Conservation (phyloP, 2,329 filamentous ascomycete species). For the Sordariomycetes sp. region DNA sequence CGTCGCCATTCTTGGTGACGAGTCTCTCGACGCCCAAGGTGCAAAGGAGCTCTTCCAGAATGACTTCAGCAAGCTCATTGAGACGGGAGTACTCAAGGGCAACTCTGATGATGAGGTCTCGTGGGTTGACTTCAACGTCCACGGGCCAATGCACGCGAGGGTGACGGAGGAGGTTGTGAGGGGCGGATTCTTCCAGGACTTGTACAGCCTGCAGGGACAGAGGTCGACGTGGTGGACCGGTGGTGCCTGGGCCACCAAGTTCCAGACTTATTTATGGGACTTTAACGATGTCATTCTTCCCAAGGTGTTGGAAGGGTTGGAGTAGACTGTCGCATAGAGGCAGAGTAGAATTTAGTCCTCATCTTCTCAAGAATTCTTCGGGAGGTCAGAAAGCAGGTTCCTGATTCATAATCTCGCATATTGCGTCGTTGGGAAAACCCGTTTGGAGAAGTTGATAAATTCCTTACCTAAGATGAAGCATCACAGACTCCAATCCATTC, state of each 20-base stretch:
- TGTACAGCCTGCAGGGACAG: conserved; percentile 31
- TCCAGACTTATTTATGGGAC: conserved; percentile 22
- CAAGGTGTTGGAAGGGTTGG: conserved; percentile 5
- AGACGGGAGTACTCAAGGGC: conserved; percentile 13
- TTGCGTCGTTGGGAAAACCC: too few species aligned
- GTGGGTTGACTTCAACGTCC: conserved; percentile 22
- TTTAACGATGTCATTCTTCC: conserved; percentile 18
- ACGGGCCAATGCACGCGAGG: conserved; percentile 25
- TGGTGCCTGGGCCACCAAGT: conserved; percentile 22
- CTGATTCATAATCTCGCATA: too few species aligned
- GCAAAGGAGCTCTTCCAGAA: conserved; percentile 15
- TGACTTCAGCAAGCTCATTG: conserved; percentile 16
- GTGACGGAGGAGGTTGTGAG: conserved; percentile 22
- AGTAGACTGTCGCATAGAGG: too few species aligned
- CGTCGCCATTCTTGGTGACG: conserved; percentile 17
- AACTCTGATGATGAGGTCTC: conserved; percentile 13
- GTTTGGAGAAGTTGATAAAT: too few species aligned
- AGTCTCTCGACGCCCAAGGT: conserved; percentile 8
- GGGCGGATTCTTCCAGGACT: conserved; percentile 28
- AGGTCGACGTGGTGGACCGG: conserved; percentile 36
- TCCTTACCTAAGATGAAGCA: not conserved
- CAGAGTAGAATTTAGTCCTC: too few species aligned
- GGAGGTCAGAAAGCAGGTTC: too few species aligned
- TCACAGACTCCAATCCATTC: not conserved
- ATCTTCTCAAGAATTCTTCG: too few species aligned